Conservation (phyloP, 1,284 basidiomycete genomes). For the Ustilago hordei region DNA sequence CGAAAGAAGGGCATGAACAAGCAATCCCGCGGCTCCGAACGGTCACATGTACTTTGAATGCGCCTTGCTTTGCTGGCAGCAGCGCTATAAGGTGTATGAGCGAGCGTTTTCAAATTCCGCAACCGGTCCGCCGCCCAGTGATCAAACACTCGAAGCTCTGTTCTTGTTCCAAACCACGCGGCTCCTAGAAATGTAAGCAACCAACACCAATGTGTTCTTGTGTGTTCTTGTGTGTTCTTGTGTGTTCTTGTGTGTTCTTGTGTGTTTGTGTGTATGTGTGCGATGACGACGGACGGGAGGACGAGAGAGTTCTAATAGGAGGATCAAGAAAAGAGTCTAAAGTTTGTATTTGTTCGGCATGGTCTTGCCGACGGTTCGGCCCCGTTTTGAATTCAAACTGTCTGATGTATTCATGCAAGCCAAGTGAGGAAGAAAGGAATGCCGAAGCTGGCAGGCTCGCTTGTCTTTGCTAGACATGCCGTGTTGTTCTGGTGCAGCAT, state of each 20-base stretch:
- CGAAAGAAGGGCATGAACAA: not conserved
- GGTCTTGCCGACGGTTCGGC: slow-evolving; percentile 5
- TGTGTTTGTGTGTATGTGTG: no score
- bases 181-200: no score
- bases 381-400: not conserved
- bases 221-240: no score
- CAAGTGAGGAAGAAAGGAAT: not conserved
- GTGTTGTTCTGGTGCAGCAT: not conserved
- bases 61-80: not conserved
- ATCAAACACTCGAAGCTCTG: no score
- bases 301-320: not conserved
- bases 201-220: no score
- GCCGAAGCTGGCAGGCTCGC: slow-evolving; percentile 4
- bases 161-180: no score
- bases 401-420: not conserved
- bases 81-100: not conserved
- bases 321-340: not conserved
- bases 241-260: no score
- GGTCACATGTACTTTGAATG: not conserved
- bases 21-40: not conserved
- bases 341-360: not conserved
- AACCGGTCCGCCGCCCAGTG: no score
- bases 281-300: not conserved
- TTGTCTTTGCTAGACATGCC: no score
- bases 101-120: not conserved